A percentile compares a stretch with the other conserved stretches of the same genome.
These are phyloP conservation scores for Talaromyces nanjingensis DNA, from an alignment of 495 filamentous ascomycete genomes.

Conservation along the genomic window DNA sequence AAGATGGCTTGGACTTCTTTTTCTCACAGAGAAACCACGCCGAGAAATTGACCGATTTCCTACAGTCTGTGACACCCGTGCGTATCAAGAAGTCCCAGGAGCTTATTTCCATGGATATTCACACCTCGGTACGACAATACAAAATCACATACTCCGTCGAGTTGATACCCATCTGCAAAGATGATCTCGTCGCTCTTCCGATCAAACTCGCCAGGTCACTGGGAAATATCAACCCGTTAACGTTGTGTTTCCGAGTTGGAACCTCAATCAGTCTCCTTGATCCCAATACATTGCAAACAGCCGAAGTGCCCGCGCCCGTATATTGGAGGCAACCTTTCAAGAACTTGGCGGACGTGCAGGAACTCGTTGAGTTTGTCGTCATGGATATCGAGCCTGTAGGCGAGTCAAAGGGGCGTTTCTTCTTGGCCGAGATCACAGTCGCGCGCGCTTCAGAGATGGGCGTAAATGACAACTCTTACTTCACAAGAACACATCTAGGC, in stretches of 20 bases:
- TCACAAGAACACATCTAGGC: conserved; percentile 83
- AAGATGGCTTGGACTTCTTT: conserved; percentile 93
- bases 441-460: conserved; percentile 87
- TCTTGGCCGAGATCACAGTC: conserved; percentile 78
- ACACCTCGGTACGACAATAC: conserved; percentile 81
- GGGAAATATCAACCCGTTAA: conserved; percentile 78
- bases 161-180: conserved; percentile 89
- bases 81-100: conserved; percentile 80
- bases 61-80: conserved; percentile 72
- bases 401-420: conserved; percentile 67
- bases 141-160: conserved; percentile 88
- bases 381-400: conserved; percentile 88
- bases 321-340: conserved; percentile 89
- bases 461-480: conserved; percentile 76
- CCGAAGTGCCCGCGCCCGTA: conserved; percentile 68
- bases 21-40: conserved; percentile 84
- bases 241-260: conserved; percentile 82
- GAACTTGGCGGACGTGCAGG: conserved; percentile 73
- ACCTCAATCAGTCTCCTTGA: conserved; percentile 86
- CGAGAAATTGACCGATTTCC: conserved; percentile 86
- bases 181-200: conserved; percentile 90
- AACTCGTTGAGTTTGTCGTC: conserved; percentile 85
- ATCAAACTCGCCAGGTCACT: conserved; percentile 75
- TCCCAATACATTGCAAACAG: conserved; percentile 80
- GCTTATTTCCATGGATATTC: conserved; percentile 87